Conservation (phyloP, 306 rosid species). For the peach (Prunus persica) region DNA sequence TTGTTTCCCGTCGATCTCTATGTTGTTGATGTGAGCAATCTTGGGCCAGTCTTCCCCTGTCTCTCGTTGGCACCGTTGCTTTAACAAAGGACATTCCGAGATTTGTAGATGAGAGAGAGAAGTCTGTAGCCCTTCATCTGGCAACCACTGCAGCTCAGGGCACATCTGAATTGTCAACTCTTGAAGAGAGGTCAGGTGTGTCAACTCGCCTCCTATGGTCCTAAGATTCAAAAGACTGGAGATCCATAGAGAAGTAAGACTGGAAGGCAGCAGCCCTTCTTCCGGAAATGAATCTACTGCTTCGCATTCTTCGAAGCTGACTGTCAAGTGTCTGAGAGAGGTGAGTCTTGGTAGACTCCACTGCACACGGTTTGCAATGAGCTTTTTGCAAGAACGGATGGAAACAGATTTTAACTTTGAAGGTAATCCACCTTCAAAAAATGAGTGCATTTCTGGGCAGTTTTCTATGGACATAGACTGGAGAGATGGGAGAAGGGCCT, state of each 20-base stretch:
- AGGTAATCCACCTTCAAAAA: conserved; percentile 17
- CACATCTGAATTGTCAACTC: neutral
- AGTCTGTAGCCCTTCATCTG: neutral
- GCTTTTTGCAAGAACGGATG: neutral
- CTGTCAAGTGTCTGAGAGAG: neutral
- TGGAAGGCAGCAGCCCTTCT: neutral
- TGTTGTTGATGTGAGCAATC: neutral
- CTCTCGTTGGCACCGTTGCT: neutral
- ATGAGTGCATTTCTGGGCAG: conserved; percentile 10
- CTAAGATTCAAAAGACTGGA: neutral
- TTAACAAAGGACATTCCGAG: conserved; percentile 10
- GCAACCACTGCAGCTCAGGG: neutral
- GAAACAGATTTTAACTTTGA: neutral
- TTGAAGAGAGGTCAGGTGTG: neutral
- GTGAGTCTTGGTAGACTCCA: conserved; percentile 5
- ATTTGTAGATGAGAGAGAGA: neutral
- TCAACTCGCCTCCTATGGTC: neutral
- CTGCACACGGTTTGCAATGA: neutral
- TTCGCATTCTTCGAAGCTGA: neutral
- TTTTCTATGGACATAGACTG: neutral
- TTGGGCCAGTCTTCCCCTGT: conserved; percentile 16
- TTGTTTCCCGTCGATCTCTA: neutral
- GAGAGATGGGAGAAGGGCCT: neutral
- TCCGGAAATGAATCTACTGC: neutral
- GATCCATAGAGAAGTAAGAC: neutral